Conservation (phyloP, 352 stramenopile species). For the Thraustochytrium striatum region DNA sequence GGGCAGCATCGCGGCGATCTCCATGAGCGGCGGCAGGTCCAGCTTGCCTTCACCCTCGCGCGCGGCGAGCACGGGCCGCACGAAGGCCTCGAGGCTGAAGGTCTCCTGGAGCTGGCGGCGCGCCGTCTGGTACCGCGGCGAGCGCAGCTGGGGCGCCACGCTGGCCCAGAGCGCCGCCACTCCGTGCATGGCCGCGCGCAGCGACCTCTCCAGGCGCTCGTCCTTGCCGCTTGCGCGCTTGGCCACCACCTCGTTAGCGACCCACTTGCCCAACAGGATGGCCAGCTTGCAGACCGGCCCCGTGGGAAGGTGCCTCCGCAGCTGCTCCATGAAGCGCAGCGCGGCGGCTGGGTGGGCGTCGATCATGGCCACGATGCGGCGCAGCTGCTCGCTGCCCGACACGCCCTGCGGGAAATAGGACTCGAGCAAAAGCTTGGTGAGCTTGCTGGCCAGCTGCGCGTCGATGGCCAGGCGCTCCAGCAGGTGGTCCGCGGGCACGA, state of each 20-base stretch:
- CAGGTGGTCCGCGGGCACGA: slow-evolving; percentile 67
- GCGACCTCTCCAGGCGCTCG: too few relatives aligned
- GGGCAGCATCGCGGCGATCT: neutral
- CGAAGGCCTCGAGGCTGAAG: slow-evolving; percentile 8
- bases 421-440: slow-evolving; percentile 67
- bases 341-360: slow-evolving; percentile 61
- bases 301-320: slow-evolving; percentile 59
- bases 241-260: slow-evolving; percentile 6
- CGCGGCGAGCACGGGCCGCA: neutral
- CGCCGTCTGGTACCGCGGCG: neutral
- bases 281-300: slow-evolving; percentile 64
- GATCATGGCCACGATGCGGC: slow-evolving; percentile 63
- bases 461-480: slow-evolving; percentile 66
- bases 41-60: neutral
- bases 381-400: slow-evolving; percentile 60
- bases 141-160: neutral
- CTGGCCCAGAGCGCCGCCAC: slow-evolving; percentile 19
- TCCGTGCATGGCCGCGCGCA: neutral
- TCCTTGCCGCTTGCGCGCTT: too few relatives aligned
- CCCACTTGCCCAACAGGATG: slow-evolving; percentile 62
- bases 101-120: slow-evolving; percentile 5
- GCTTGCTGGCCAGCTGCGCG: slow-evolving; percentile 53
- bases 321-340: slow-evolving; percentile 65
- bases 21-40: slow-evolving; percentile 11
- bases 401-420: slow-evolving; percentile 68